Evolutionary conservation across 208 protist species (phyloP).

Genomic region (Trypanosoma brucei): DNA sequence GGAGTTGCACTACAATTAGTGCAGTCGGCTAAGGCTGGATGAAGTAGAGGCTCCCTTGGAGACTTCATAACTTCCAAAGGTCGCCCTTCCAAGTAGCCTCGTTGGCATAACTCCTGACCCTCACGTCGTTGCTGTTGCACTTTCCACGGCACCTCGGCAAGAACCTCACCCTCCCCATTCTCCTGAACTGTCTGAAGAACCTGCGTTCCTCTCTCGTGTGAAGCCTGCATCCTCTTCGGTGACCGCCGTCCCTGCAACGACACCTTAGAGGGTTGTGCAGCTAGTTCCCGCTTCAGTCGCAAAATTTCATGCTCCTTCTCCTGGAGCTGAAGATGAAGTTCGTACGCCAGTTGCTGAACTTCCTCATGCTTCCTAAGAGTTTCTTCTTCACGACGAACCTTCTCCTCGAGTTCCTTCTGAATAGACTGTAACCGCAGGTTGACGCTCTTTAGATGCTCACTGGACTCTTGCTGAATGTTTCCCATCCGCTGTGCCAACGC

Average conservation of each 20-base stretch:
- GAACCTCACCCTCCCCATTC: background rate
- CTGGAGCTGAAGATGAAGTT: constrained; percentile 65
- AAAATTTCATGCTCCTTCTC: constrained; percentile 68
- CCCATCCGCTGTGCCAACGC: constrained; percentile 80
- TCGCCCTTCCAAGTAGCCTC: background rate
- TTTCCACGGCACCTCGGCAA: background rate
- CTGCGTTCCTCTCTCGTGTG: constrained; percentile 39
- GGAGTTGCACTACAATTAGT: background rate
- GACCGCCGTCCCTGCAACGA: background rate
- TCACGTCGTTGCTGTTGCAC: background rate
- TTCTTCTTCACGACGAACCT: constrained; percentile 56
- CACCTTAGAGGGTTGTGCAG: constrained; percentile 1
- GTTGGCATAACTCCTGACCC: background rate
- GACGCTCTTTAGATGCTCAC: constrained; percentile 50
- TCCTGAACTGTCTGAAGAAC: constrained; percentile 23
- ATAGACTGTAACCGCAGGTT: constrained; percentile 61
- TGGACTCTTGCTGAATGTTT: constrained; percentile 70
- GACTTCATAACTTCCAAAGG: background rate
- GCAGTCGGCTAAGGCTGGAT: background rate
- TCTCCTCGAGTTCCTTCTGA: constrained; percentile 66
- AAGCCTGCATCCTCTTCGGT: background rate
- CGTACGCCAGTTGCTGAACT: constrained; percentile 61
- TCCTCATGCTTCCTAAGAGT: constrained; percentile 64
- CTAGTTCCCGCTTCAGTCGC: constrained; percentile 41
- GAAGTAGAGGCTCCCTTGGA: background rate